Base-by-base conservation (phyloP, 2,329 filamentous ascomycete species). In the Exserohilum rostratum region DNA sequence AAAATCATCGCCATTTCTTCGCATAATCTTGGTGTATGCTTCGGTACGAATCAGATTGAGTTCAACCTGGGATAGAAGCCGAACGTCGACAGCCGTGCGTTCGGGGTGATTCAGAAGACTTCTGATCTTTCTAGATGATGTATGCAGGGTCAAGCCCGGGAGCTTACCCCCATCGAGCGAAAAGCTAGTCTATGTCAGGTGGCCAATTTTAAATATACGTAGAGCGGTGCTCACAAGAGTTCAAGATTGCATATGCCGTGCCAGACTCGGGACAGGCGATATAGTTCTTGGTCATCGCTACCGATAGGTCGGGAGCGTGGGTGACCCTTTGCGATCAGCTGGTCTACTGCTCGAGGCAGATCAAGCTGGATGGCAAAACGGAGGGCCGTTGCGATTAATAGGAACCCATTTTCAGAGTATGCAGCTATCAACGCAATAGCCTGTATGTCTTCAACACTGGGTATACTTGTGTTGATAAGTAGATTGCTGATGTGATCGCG, bases 201-300 rank as follows among this genome's bases (percentile, higher is more conserved):
- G 10, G 5, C 29, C 30, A 9, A 20, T n/a, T 5, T 15, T 12
- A 4, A 7, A 6, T 15, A 3, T n/a, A 9, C 12, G 4, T 9
- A 11, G 13, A 42, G 2, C 5, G n/a, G 6, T 1, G 44, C 59
- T 37, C 55, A 71, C 70, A 74, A 72, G 1, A 83, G 77, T 20
- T 83, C 81, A 10, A 84, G 67, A 17, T 84, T 79, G 53, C 83
- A 76, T 3, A 83, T 72, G 3, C 79, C 80, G 64, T 83, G 79
- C 82, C 82, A 84, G 0, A 81, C 77, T 34, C 82, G 73, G 0
- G 77, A 50, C 7, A 70, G 44, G 2, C 69, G 65, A 40, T 72
- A 74, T 2, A 82, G 60, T 10, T 65, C 59, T 13, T 68, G 59
- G 33, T 77, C 74, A 18, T 70, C 64, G 4, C 55, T 60, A 57